These are phyloP conservation scores for Suhomyces prunicola DNA, from an alignment of 805 yeast genomes.

Conservation along the genomic window DNA sequence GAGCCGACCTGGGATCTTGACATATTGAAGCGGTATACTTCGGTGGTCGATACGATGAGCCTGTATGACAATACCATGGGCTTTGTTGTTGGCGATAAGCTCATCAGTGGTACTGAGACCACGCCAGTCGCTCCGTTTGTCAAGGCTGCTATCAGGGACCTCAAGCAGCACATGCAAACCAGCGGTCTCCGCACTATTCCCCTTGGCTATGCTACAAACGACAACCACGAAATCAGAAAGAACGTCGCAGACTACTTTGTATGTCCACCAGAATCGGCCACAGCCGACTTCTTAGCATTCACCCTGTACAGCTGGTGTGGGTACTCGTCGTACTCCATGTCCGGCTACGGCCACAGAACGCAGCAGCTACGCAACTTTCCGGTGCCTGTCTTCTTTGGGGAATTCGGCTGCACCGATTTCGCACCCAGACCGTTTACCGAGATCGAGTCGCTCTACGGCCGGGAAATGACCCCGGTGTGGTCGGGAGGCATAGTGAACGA, in stretches of 20 bases:
- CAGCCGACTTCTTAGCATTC: conserved; percentile 34
- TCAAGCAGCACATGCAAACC: conserved; percentile 23
- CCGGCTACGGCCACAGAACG: conserved; percentile 37
- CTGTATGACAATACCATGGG: conserved; percentile 35
- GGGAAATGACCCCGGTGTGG: conserved; percentile 34
- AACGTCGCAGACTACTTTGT: conserved; percentile 28
- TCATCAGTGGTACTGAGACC: conserved; percentile 25
- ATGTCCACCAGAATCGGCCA: conserved; percentile 15
- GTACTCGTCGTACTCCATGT: conserved; percentile 32
- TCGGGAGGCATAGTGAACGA: conserved; percentile 40
- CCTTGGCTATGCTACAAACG: conserved; percentile 41
- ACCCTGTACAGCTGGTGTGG: conserved; percentile 45
- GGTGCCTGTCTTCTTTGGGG: conserved; percentile 39
- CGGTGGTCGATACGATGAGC: conserved; percentile 33
- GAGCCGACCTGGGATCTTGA: conserved; percentile 35
- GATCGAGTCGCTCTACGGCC: conserved; percentile 32
- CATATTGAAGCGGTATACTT: conserved; percentile 25
- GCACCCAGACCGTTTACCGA: conserved; percentile 39
- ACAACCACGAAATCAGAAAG: conserved; percentile 30
- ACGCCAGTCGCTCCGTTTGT: conserved; percentile 33
- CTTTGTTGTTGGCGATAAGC: conserved; percentile 42
- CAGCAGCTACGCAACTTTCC: conserved; percentile 25
- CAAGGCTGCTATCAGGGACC: conserved; percentile 35
- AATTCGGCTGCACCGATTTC: conserved; percentile 37
- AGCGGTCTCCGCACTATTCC: conserved; percentile 34